Percentiles rank a stretch among this genome's conserved stretches.
Conservation (phyloP, 2,329 filamentous ascomycete species). For the Chaetomium sp. region DNA sequence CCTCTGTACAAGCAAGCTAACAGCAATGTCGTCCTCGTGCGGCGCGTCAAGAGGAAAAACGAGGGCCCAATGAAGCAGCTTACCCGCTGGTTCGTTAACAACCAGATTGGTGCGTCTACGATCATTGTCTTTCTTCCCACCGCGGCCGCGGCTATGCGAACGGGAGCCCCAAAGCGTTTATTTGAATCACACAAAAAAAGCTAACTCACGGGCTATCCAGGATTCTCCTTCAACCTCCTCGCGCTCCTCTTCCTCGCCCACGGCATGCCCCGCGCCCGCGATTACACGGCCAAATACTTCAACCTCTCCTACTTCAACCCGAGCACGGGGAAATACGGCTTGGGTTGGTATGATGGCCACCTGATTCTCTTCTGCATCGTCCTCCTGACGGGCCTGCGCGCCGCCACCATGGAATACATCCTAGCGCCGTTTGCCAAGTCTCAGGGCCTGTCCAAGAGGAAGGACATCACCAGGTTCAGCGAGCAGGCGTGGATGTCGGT, state of each 20-base stretch:
- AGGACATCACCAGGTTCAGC: constrained; percentile 75
- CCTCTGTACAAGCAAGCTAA: constrained; percentile 53
- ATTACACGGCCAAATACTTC: constrained; percentile 82
- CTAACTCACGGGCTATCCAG: constrained; percentile 36
- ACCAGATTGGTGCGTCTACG: constrained; percentile 65
- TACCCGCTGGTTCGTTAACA: constrained; percentile 65
- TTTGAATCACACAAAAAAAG: neutral
- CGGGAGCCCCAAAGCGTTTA: no score
- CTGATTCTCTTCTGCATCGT: constrained; percentile 74
- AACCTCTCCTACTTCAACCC: constrained; percentile 76
- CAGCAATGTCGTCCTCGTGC: constrained; percentile 47
- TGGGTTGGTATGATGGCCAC: constrained; percentile 73
- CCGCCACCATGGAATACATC: constrained; percentile 78
- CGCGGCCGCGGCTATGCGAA: neutral
- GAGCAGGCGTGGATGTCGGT: constrained; percentile 90
- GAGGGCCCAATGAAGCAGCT: constrained; percentile 55
- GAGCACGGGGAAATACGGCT: constrained; percentile 60
- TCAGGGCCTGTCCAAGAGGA: constrained; percentile 67
- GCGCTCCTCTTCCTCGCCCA: constrained; percentile 78
- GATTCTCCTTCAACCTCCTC: constrained; percentile 78
- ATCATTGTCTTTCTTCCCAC: neutral
- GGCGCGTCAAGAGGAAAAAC: constrained; percentile 55
- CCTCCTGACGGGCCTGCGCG: constrained; percentile 80
- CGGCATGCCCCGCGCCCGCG: constrained; percentile 70
- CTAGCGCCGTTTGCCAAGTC: constrained; percentile 69